Conservation (phyloP, 495 filamentous ascomycete species). For the Corynascus novoguineensis region DNA sequence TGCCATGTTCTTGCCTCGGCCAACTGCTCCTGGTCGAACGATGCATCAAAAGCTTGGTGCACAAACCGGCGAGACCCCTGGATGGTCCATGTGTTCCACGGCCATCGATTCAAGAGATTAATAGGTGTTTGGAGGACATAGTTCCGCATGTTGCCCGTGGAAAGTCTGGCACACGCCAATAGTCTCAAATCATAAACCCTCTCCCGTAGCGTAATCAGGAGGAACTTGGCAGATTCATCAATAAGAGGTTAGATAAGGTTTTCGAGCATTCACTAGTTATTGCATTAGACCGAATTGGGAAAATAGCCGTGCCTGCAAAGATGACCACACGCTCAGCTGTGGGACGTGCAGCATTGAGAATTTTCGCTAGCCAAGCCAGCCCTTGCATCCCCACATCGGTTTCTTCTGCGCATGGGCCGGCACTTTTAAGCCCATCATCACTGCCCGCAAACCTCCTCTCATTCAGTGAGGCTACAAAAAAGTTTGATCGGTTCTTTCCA, state of each 20-base stretch:
- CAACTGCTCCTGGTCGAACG: constrained; percentile 53
- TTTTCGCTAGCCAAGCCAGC: constrained; percentile 9
- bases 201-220: too few species aligned
- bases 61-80: constrained; percentile 17
- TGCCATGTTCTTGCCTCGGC: constrained; percentile 73
- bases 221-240: too few species aligned
- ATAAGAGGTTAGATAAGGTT: too few species aligned
- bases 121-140: not conserved
- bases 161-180: too few species aligned
- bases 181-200: too few species aligned
- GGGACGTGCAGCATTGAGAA: constrained; percentile 6
- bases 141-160: not conserved
- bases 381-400: constrained; percentile 14
- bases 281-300: not conserved
- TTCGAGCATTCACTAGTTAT: not conserved
- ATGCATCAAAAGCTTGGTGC: constrained; percentile 37
- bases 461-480: not conserved
- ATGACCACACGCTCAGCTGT: not conserved
- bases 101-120: not conserved
- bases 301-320: not conserved
- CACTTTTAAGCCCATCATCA: constrained; percentile 2
- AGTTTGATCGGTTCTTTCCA: not conserved
- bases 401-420: not conserved
- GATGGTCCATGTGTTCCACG: not conserved
- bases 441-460: not conserved